Conservation (phyloP, 176 grass and related monocot species). For the Guadua angustifolia region DNA sequence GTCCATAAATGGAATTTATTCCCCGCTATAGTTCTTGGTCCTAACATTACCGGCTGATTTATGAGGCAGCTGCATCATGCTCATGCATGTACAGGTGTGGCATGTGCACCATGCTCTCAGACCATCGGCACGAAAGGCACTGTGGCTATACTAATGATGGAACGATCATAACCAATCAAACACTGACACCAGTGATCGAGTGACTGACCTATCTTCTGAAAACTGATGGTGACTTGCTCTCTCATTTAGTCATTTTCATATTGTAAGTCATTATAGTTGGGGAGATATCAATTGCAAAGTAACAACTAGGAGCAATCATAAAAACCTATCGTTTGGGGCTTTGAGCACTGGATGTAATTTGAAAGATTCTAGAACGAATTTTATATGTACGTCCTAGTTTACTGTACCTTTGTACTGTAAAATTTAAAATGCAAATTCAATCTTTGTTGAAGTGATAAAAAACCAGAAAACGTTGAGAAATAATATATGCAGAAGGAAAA, state of each 20-base stretch:
- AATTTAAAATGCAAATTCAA: no score
- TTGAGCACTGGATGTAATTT: no score
- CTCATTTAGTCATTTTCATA: not conserved
- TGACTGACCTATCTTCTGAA: not conserved
- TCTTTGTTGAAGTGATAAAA: no score
- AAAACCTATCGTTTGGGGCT: no score
- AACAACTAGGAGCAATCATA: not conserved
- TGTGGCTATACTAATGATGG: not conserved
- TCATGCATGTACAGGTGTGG: not conserved
- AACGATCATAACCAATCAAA: not conserved
- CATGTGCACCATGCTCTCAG: not conserved
- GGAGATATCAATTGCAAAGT: not conserved
- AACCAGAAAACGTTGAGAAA: no score
- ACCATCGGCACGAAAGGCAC: no score
- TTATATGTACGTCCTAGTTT: no score
- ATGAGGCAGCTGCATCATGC: not conserved
- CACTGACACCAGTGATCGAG: not conserved
- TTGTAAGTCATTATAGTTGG: not conserved
- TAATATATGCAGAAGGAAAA: no score
- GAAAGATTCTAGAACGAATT: no score
- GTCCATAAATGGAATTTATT: slow-evolving; percentile 32
- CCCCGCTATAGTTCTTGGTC: not conserved
- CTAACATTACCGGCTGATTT: slow-evolving; percentile 33
- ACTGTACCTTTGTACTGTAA: no score
- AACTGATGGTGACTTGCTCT: not conserved